These are phyloP conservation scores for Passalora sequoiae DNA, from an alignment of 2,329 filamentous ascomycete species.

Conservation along the genomic window DNA sequence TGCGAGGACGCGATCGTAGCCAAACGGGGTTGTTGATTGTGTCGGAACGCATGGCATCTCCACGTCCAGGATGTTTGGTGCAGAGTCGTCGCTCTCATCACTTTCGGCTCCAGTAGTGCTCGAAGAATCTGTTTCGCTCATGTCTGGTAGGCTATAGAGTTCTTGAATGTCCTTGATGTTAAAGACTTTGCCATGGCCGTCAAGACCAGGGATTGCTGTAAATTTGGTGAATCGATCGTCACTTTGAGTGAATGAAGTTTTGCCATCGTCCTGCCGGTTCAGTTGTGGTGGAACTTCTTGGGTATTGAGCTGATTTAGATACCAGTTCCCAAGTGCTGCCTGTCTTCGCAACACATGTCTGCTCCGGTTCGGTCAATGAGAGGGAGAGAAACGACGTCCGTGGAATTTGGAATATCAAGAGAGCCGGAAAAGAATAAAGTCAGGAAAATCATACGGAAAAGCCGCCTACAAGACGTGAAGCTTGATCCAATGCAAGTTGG, in stretches of 20 bases:
- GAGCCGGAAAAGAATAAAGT: no score
- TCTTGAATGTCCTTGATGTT: background rate
- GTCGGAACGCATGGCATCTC: background rate
- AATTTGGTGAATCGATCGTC: background rate
- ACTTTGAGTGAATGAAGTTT: background rate
- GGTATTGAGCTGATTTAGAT: no score
- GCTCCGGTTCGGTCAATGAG: no score
- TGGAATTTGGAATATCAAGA: no score
- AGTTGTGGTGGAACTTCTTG: no score
- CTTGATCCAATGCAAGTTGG: no score
- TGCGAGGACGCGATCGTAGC: conserved; percentile 24
- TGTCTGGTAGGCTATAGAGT: background rate
- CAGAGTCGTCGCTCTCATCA: conserved; percentile 1
- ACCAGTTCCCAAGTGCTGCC: no score
- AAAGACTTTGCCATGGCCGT: background rate
- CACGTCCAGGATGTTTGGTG: background rate
- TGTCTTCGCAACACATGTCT: no score
- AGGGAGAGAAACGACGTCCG: no score
- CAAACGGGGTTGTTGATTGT: background rate
- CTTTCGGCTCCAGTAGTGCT: background rate
- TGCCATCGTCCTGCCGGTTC: background rate
- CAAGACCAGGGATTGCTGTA: background rate
- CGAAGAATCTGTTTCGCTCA: background rate
- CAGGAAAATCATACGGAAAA: no score
- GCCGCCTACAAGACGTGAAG: no score